Evolutionary conservation across 305 asterid species (phyloP).

Genomic region (Salvia sclarea): DNA sequence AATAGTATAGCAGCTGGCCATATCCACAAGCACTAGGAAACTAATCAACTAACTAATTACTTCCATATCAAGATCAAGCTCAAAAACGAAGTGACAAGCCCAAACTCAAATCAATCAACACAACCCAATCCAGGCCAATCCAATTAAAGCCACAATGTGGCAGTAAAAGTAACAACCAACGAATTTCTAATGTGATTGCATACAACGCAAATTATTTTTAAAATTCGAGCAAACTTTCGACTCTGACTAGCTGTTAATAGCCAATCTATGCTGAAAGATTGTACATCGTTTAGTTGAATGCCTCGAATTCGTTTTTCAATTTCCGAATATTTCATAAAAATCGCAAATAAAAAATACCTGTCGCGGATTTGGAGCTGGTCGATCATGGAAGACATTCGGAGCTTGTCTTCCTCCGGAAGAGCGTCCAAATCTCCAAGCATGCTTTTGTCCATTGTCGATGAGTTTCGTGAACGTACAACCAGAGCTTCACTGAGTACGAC

Average conservation of each 20-base stretch:
- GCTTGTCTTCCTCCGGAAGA: constrained; percentile 84
- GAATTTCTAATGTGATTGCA: neutral
- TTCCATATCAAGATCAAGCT: neutral
- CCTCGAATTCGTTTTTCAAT: neutral
- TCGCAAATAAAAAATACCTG: constrained; percentile 40
- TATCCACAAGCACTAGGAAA: neutral
- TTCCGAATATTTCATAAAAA: neutral
- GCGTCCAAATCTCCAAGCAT: constrained; percentile 86
- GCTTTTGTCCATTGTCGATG: constrained; percentile 61
- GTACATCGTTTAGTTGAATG: neutral
- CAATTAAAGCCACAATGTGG: neutral
- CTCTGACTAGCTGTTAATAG: neutral
- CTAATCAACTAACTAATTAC: neutral
- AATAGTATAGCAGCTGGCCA: neutral
- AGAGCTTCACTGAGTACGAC: constrained; percentile 1
- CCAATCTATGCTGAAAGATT: neutral
- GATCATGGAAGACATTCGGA: constrained; percentile 73
- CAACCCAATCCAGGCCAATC: neutral
- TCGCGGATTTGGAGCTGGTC: constrained; percentile 91
- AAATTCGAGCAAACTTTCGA: neutral
- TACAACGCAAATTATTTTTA: neutral
- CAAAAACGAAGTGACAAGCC: neutral
- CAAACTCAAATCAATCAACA: neutral
- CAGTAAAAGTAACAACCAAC: neutral
- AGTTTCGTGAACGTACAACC: constrained; percentile 20